Evolutionary conservation across 2,329 filamentous ascomycete genomes (phyloP), one percentile per base, ranked within the genome.

Genomic region (Cytospora chrysosperma): DNA sequence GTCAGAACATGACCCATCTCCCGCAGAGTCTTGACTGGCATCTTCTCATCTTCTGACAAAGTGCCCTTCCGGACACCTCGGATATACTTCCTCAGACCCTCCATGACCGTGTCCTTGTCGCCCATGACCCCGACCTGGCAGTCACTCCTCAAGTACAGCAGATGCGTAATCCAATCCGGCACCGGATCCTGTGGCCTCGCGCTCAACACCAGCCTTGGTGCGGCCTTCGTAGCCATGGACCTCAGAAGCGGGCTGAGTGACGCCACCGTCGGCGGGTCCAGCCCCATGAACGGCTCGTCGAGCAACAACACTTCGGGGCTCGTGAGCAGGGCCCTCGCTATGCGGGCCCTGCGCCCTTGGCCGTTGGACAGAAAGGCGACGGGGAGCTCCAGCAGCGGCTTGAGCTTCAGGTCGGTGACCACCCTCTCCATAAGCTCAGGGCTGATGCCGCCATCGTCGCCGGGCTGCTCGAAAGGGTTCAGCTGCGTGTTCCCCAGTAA

Each of bases 231-330:
- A 0, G 92, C 90, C 62, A 97, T 77, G 0, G 81, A 81, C 67
- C 86, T 78, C 26, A 97, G 78, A 54, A 98, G 79, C 0, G 83
- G 81, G 49, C 90, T 94, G 68, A 98, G 78, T 1, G 85, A 84
- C 15, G 84, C 81, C 15, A 91, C 85, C 0, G 93, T 96, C 7
- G 88, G 88, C 17, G 94, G 95, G 75, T 98, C 95, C 19, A 99
- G 81, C 0, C 95, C 94, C 91, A 97, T 96, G 72, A 97, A 97
- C 1, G 95, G 94, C 70, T 97, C 94, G 76, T 99, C 95, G 2
- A 97, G 81, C 59, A 98, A 81, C 65, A 99, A 73, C 13, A 97
- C 83, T 74, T 96, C 90, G 0, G 95, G 95, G 59, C 84, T 83
- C 8, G 82, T 87, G 64, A 98, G 81, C 57, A 99, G 77, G 0